These are phyloP conservation scores for Podaxis sp. DNA, from an alignment of 768 basidiomycete genomes.

Conservation along the genomic window DNA sequence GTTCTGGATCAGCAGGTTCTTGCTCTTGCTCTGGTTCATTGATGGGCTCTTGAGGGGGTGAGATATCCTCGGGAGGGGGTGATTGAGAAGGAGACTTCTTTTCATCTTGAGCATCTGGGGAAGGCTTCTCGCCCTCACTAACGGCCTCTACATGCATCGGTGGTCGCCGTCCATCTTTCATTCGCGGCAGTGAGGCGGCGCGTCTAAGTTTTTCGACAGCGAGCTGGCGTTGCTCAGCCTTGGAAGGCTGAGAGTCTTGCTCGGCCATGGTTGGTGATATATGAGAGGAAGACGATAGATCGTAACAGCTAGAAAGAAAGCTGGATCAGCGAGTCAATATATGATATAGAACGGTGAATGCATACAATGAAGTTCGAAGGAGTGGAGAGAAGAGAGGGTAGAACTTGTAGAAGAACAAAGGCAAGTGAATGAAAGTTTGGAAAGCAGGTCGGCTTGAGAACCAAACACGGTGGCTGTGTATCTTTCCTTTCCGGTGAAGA, in stretches of 20 bases:
- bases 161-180: conserved; percentile 87
- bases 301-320: neutral
- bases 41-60: conserved; percentile 9
- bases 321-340: neutral
- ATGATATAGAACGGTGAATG: neutral
- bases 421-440: conserved; percentile 10
- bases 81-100: conserved; percentile 29
- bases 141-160: conserved; percentile 84
- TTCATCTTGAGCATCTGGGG: conserved; percentile 34
- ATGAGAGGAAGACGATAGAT: neutral
- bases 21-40: conserved; percentile 19
- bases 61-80: conserved; percentile 21
- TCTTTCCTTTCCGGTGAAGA: neutral
- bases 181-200: conserved; percentile 87
- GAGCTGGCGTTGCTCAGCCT: conserved; percentile 77
- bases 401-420: conserved; percentile 11
- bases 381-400: neutral
- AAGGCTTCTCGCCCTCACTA: conserved; percentile 74
- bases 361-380: neutral
- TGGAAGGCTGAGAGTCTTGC: conserved; percentile 47
- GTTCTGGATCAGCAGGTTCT: conserved; percentile 19
- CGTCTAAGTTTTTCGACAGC: conserved; percentile 90
- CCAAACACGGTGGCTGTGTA: conserved; percentile 17
- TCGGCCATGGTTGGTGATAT: conserved; percentile 36
- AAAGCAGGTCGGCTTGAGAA: conserved; percentile 5